phyloP scores from a whole-genome alignment of 805 yeast species.

The Spathaspora girioi region DNA sequence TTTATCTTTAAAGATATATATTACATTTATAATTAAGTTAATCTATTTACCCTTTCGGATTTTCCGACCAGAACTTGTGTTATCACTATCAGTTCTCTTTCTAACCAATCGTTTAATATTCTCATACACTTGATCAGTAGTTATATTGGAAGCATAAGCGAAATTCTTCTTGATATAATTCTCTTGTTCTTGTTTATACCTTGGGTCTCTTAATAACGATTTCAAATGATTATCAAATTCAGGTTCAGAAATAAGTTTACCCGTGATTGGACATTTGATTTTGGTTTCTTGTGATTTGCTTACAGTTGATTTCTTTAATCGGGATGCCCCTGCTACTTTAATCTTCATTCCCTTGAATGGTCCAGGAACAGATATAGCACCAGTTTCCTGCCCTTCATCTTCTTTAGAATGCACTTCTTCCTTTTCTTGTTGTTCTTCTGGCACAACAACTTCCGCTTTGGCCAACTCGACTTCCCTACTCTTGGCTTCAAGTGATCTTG shows the following conservation, averaged over 20 bases:
- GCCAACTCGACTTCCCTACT: slow-evolving; percentile 18
- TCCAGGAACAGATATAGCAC: slow-evolving; percentile 7
- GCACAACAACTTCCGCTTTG: slow-evolving; percentile 2
- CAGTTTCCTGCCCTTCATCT: neutral
- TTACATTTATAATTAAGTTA: neutral
- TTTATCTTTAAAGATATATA: neutral
- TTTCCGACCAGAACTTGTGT: neutral
- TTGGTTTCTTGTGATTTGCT: neutral
- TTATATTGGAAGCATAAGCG: slow-evolving; percentile 42
- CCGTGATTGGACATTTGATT: slow-evolving; percentile 79
- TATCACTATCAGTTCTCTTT: slow-evolving; percentile 13
- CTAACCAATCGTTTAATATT: slow-evolving; percentile 51
- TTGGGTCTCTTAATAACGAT: slow-evolving; percentile 71
- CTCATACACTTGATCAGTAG: slow-evolving; percentile 56
- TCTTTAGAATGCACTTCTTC: neutral
- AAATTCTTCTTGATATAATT: slow-evolving; percentile 57
- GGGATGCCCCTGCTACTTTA: slow-evolving; percentile 66
- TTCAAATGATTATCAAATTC: slow-evolving; percentile 70
- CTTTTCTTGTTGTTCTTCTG: neutral
- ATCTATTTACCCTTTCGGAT: neutral
- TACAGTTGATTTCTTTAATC: slow-evolving; percentile 33
- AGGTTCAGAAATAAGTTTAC: slow-evolving; percentile 62
- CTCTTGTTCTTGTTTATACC: slow-evolving; percentile 65
- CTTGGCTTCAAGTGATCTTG: slow-evolving; percentile 57
- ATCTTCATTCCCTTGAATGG: slow-evolving; percentile 57